Evolutionary conservation across 1,284 basidiomycete species (phyloP).

Genomic region (Sporisorium exsertum): DNA sequence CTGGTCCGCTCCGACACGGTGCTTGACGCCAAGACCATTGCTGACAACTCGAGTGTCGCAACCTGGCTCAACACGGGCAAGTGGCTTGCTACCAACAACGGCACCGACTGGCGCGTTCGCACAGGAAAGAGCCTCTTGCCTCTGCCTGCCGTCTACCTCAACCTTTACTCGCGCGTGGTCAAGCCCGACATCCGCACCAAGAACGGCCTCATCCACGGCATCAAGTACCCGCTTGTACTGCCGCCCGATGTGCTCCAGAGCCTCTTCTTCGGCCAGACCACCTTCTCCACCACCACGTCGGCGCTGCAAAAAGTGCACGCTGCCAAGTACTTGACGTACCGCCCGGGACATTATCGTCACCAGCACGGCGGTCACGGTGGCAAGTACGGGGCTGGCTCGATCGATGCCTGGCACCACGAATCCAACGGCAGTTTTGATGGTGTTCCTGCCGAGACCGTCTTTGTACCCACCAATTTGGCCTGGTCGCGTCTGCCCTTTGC

Average conservation of each 20-base stretch:
- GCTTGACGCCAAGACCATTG: slow-evolving; percentile 71
- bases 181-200: slow-evolving; percentile 70
- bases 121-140: slow-evolving; percentile 72
- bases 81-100: slow-evolving; percentile 68
- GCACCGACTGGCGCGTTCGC: slow-evolving; percentile 74
- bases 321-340: slow-evolving; percentile 34
- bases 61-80: slow-evolving; percentile 72
- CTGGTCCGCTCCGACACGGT: slow-evolving; percentile 72
- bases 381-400: slow-evolving; percentile 64
- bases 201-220: slow-evolving; percentile 78
- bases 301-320: slow-evolving; percentile 31
- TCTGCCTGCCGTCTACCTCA: slow-evolving; percentile 72
- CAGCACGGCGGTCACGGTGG: slow-evolving; percentile 67
- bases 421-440: slow-evolving; percentile 69
- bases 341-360: slow-evolving; percentile 73
- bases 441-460: slow-evolving; percentile 74
- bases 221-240: slow-evolving; percentile 76
- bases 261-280: slow-evolving; percentile 74
- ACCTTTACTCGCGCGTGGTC: slow-evolving; percentile 74
- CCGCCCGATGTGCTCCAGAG: slow-evolving; percentile 76
- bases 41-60: slow-evolving; percentile 75
- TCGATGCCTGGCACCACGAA: slow-evolving; percentile 23
- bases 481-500: slow-evolving; percentile 75
- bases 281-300: slow-evolving; percentile 73
- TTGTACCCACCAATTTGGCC: slow-evolving; percentile 77